Evolutionary conservation across 768 basidiomycete genomes (phyloP), one percentile per base, ranked within the genome.

Genomic region (Tylopilus rubrobrunneus): DNA sequence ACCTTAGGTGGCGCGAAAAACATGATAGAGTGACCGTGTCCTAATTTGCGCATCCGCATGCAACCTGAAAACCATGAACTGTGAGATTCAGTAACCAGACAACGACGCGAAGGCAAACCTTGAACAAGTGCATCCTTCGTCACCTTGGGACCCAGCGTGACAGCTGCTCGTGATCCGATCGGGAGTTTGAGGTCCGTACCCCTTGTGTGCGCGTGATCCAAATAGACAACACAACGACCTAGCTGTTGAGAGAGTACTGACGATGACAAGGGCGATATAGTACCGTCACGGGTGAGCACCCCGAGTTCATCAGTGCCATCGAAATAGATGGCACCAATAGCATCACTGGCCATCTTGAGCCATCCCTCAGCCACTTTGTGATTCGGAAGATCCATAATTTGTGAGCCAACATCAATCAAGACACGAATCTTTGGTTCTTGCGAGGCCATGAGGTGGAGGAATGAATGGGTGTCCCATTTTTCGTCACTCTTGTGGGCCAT

Each of bases 21-120:
- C 43, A 74, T 60, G 9, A 78, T 65, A 3, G 76, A 74, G 54
- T 80, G 79, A 0, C 75, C 76, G n/a, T 37, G 62, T 10, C 78
- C 79, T 2, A 79, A 65, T 52, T 71, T 70, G 2, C 79, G 36
- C 39, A 39, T 78, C 10, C 79, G 67, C 78, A 80, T 80, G 50
- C 78, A 80, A 6, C 77, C 78, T 79, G 14, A 25, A 4, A 9
- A n/a, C 17, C 10, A 5, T 25, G 11, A 1, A 15, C 8, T 2
- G 28, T 36, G 19, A 40, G 43, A 19, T 46, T 10, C 0, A 15
- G n/a, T 1, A 2, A 45, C n/a, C 15, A 6, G 3, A 37, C 2
- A 5, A 37, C 15, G 15, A 7, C 36, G 14, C 5, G 14, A 19
- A n/a, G n/a, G 31, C 39, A 14, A 27, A 71, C 71, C 73, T 59